Evolutionary conservation across 257 asterid genomes (phyloP), one percentile per base, ranked within the genome.

Genomic region (Knoxia roxburghii): DNA sequence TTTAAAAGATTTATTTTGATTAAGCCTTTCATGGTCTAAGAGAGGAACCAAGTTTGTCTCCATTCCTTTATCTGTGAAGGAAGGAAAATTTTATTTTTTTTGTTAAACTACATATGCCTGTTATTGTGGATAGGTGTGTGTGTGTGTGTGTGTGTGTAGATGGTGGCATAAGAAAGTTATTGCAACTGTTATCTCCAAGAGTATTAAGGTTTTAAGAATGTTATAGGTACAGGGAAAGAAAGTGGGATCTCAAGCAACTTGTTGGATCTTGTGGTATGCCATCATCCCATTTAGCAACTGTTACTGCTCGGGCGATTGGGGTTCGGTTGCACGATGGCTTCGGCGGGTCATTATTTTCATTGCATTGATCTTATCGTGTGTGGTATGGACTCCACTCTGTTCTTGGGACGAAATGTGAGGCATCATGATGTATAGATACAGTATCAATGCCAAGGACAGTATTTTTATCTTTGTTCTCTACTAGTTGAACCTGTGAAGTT

Each of bases 251-350:
- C 52, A 88, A 82, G 84, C 85, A 76, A 80, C 90, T 94, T 29
- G 55, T 90, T 71, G 97, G 88, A 68, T 88, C 99, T 2, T 97
- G 99, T 12, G 99, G 99, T 13, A 94, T 94, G 99, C 99, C 99
- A 0, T 94, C 99, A 1, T 90, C 99, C 72, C 97, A 94, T 87
- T 86, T 97, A 39, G 78, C 99, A 65, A 90, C 99, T 9, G 99
- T 88, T 69, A 73, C 89, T 66, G 97, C 99, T 68, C 91, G 90
- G 48, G 90, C 97, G 0, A 71, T 84, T 53, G 95, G 95, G 51
- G 81, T 88, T n/a, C 96, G 99, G 67, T 68, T 88, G 65, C 84
- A 74, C 69, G 97, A 90, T 8, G 96, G 99, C 45, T 94, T 90
- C 51, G 97, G 92, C 70, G 92, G 93, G 69, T 79, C 96, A 26